Base-by-base conservation (phyloP, 2,329 filamentous ascomycete genomes). In the Cordyceps pruinosa region DNA sequence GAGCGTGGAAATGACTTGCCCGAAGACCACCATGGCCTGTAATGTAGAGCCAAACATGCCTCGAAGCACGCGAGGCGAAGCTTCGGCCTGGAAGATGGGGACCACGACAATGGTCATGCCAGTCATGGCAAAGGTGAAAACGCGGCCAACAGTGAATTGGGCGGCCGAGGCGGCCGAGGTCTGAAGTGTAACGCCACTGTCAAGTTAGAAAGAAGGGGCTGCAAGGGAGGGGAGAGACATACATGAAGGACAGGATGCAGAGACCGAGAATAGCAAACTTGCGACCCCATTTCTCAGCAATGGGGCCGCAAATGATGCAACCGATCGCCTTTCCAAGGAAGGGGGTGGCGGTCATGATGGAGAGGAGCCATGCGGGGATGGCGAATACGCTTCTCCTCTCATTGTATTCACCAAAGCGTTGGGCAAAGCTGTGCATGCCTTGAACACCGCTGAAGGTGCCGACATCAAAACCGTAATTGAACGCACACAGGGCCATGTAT, bases 71-170 rank as follows among this genome's bases (percentile, higher is more conserved):
- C 61, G 61, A 2, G 68, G 68, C 0, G 66, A 58, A 1, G 59
- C 61, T 56, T 70, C 66, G 17, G 65, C 63, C 26, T 64, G 61
- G 60, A 66, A 70, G 37, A 69, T 67, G 15, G 68, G 68, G 1
- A 70, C 63, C 13, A 69, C 66, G 5, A 68, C 65, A 34, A 70
- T 67, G 15, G 61, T 61, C 59, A 70, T 66, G 39, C 69, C 69
- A 1, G 68, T 69, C 65, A 69, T 69, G 32, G 55, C 63, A 51
- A 64, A 69, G 48, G 55, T 64, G 39, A 70, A 61, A 56, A 70
- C 46, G 39, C 68, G 63, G 15, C 68, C 68, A 10, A 66, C 54
- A 2, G 65, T 69, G 57, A 70, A 70, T 45, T 69, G 66, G 5
- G 65, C 65, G 8, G 65, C 61, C 1, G 66, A 63, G 5, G 57